Conservation (phyloP, 192 early-diverging fungal species). For the Lunasporangiospora selenospora region DNA sequence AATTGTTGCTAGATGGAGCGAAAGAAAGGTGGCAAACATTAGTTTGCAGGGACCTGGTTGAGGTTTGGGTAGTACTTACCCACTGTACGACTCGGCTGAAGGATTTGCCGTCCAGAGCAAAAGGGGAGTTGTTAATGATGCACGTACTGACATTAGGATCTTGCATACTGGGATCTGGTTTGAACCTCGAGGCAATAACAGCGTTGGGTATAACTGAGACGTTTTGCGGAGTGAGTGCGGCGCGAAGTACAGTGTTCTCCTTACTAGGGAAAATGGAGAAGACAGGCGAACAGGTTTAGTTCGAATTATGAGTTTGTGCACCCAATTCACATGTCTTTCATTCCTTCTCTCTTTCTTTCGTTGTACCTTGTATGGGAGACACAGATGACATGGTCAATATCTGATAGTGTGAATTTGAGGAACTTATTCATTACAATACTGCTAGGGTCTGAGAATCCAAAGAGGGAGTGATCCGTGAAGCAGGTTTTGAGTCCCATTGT, state of each 20-base stretch:
- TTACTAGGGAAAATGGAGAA: slow-evolving; percentile 65
- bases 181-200: slow-evolving; percentile 91
- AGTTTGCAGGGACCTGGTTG: slow-evolving; percentile 1
- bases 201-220: slow-evolving; percentile 99
- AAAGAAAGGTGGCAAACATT: slow-evolving; percentile 2
- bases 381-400: slow-evolving; percentile 97
- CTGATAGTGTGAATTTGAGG: slow-evolving; percentile 96
- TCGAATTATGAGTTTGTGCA: no score
- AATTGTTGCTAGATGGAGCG: slow-evolving; percentile 76
- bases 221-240: slow-evolving; percentile 84
- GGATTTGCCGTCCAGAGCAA: no score
- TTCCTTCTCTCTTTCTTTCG: not conserved
- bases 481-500: slow-evolving; percentile 94
- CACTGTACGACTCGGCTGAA: no score
- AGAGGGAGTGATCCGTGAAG: slow-evolving; percentile 97
- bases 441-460: slow-evolving; percentile 95
- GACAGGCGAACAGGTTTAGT: no score
- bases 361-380: slow-evolving; percentile 92
- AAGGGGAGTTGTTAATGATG: not conserved
- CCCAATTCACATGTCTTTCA: no score
- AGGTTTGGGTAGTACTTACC: no score
- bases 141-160: slow-evolving; percentile 78
- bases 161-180: slow-evolving; percentile 76
- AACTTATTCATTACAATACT: slow-evolving; percentile 97
- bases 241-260: slow-evolving; percentile 97